phyloP scores from a whole-genome alignment of 306 rosid species.

The Castanea mollissima region DNA sequence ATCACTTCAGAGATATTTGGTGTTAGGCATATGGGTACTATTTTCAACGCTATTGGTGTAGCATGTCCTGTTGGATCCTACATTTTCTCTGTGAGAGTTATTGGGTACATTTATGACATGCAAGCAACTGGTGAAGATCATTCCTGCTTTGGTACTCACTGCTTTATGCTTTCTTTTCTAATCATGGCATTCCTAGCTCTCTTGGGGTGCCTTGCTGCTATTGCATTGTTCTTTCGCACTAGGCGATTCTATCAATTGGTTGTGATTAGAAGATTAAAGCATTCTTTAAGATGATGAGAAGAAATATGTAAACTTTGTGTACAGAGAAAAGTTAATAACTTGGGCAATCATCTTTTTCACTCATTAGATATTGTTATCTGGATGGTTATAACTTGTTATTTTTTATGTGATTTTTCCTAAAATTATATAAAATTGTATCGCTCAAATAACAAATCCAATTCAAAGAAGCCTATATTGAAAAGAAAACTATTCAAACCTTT shows the following conservation, averaged over 20 bases:
- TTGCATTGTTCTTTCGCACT: conserved; percentile 65
- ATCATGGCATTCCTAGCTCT: conserved; percentile 66
- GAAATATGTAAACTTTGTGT: too few species aligned
- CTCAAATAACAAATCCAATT: too few species aligned
- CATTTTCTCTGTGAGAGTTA: conserved; percentile 68
- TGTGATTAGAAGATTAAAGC: conserved; percentile 43
- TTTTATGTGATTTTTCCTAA: too few species aligned
- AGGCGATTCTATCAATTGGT: conserved; percentile 46
- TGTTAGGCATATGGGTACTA: conserved; percentile 86
- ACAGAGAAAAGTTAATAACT: too few species aligned
- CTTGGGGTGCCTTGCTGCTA: conserved; percentile 56
- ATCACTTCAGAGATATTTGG: conserved; percentile 89
- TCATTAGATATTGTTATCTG: too few species aligned
- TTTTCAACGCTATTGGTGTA: conserved; percentile 77
- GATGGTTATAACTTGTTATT: too few species aligned
- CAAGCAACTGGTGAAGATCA: conserved; percentile 40
- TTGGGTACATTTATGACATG: conserved; percentile 28
- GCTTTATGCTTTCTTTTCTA: conserved; percentile 71
- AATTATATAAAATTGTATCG: too few species aligned
- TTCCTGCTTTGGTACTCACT: conserved; percentile 63
- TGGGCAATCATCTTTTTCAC: too few species aligned
- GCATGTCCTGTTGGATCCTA: conserved; percentile 91
- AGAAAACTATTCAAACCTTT: too few species aligned
- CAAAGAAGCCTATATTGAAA: too few species aligned
- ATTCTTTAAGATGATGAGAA: background rate